phyloP scores from a whole-genome alignment of 306 rosid species.

The Gynostemma pentaphyllum region DNA sequence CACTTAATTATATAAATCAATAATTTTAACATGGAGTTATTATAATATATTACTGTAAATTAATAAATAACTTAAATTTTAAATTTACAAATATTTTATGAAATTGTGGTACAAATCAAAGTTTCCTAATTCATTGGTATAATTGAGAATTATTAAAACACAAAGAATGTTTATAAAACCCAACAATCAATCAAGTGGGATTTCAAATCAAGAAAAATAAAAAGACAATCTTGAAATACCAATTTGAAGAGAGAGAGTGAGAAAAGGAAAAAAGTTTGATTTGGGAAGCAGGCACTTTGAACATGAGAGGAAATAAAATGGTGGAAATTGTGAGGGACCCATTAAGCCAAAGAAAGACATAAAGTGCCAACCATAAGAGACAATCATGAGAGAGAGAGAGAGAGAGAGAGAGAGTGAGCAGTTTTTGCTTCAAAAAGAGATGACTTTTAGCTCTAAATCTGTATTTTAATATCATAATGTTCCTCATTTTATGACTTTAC shows the following conservation, averaged over 20 bases:
- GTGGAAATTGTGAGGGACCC: constrained; percentile 11
- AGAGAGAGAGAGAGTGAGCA: constrained; percentile 13
- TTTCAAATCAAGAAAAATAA: background rate
- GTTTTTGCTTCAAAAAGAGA: constrained; percentile 26
- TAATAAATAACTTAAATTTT: too few species aligned
- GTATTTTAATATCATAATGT: constrained; percentile 16
- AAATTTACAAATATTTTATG: too few species aligned
- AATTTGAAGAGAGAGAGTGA: too few species aligned
- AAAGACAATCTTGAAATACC: background rate
- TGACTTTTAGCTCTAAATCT: constrained; percentile 9
- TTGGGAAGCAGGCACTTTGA: background rate
- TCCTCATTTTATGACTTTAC: constrained; percentile 28
- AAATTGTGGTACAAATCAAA: too few species aligned
- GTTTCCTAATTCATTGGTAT: too few species aligned
- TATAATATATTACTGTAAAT: too few species aligned
- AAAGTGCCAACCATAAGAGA: background rate
- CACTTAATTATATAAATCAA: too few species aligned
- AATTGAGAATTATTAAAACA: too few species aligned
- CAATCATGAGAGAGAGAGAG: constrained; percentile 17
- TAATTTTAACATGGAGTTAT: too few species aligned
- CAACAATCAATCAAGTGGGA: constrained; percentile 9
- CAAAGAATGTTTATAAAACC: constrained; percentile 1
- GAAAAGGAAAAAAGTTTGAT: constrained; percentile 17
- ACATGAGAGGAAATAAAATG: background rate
- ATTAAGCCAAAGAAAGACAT: background rate